phyloP scores from a whole-genome alignment of 2,329 filamentous ascomycete genomes.

The Camillea tinctor region DNA sequence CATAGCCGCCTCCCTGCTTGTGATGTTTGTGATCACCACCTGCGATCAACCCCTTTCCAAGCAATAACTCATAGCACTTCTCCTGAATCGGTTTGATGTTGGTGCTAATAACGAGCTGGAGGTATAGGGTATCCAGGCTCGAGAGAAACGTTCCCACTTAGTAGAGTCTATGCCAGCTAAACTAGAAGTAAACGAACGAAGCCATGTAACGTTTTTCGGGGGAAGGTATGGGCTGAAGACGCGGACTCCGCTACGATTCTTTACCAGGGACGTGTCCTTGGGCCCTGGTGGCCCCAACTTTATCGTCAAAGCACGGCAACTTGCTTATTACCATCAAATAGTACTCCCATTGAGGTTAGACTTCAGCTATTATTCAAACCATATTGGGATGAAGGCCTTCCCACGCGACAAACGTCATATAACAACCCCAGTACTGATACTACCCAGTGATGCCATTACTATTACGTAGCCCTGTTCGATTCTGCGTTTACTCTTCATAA shows the following conservation, averaged over 20 bases:
- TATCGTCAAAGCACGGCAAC: no score
- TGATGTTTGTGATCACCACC: constrained; percentile 9
- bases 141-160: constrained; percentile 11
- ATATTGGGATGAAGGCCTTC: no score
- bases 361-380: no score
- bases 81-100: constrained; percentile 11
- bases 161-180: constrained; percentile 10
- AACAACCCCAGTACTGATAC: no score
- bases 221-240: background rate
- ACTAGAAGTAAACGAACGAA: background rate
- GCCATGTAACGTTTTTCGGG: background rate
- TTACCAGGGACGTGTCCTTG: no score
- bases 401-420: no score
- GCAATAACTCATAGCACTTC: constrained; percentile 11
- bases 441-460: no score
- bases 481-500: no score
- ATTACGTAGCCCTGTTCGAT: no score
- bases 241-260: background rate
- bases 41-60: constrained; percentile 17
- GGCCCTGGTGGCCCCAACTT: no score
- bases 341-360: no score
- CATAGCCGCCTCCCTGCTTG: constrained; percentile 12
- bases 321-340: no score
- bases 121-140: constrained; percentile 6
- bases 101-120: constrained; percentile 14